A percentile compares a stretch with the other conserved stretches of the same genome.
Conservation (phyloP, 495 filamentous ascomycete species). For the Penicillium taxi region DNA sequence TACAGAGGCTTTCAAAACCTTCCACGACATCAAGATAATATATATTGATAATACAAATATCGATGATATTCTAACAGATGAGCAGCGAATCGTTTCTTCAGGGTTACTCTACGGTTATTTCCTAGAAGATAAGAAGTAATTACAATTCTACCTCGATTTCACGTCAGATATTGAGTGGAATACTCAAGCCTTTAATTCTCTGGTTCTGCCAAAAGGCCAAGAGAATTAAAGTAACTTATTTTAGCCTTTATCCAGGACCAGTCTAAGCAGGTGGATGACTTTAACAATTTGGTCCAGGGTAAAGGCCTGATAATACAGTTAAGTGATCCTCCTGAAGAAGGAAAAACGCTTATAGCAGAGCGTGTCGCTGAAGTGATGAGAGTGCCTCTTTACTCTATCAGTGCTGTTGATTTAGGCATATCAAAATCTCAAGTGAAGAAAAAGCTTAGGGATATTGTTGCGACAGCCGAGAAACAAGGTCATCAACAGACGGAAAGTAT, state of each 20-base stretch:
- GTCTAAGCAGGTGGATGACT: constrained; percentile 16
- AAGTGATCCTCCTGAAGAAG: constrained; percentile 34
- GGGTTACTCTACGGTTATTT: constrained; percentile 19
- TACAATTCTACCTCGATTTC: constrained; percentile 30
- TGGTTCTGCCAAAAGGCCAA: constrained; percentile 38
- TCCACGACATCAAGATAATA: constrained; percentile 27
- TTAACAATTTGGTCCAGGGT: constrained; percentile 25
- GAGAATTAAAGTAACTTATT: constrained; percentile 24
- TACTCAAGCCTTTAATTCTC: constrained; percentile 44
- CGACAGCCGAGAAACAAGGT: too few relatives aligned
- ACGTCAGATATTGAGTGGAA: constrained; percentile 44
- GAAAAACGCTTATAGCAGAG: constrained; percentile 39
- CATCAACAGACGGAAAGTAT: too few relatives aligned
- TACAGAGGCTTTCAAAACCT: constrained; percentile 29
- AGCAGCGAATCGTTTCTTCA: constrained; percentile 12
- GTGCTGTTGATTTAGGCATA: constrained; percentile 48
- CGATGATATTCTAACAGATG: constrained; percentile 8
- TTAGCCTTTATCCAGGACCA: constrained; percentile 25
- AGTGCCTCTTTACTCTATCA: constrained; percentile 35
- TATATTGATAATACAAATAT: constrained; percentile 7
- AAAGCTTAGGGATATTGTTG: constrained; percentile 43
- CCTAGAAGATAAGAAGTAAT: constrained; percentile 33
- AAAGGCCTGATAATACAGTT: constrained; percentile 36
- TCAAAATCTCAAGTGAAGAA: constrained; percentile 41
- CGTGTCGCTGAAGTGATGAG: constrained; percentile 26